Evolutionary conservation across 1,139 yeast species (phyloP).

Genomic region (Suhomyces yuchorum): DNA sequence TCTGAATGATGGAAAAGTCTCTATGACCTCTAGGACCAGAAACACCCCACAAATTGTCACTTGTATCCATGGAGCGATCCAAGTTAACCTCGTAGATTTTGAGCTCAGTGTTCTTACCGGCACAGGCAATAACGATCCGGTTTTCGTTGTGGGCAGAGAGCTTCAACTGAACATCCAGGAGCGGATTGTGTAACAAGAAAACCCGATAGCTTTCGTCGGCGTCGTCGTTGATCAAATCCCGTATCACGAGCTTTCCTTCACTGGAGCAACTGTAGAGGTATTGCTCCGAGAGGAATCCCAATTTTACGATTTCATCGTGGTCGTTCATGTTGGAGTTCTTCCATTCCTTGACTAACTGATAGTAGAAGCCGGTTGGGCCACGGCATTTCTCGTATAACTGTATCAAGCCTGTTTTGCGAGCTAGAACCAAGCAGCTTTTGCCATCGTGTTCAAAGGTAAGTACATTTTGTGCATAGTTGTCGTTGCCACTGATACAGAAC

Average conservation of each 20-base stretch:
- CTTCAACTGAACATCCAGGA: constrained; percentile 30
- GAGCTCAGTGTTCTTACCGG: constrained; percentile 51
- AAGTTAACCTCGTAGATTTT: constrained; percentile 29
- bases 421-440: constrained; percentile 29
- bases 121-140: constrained; percentile 32
- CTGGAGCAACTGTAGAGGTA: constrained; percentile 47
- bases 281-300: constrained; percentile 33
- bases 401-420: constrained; percentile 32
- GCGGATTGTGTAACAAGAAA: constrained; percentile 36
- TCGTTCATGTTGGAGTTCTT: constrained; percentile 24
- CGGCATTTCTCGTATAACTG: constrained; percentile 30
- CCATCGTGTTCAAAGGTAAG: constrained; percentile 25
- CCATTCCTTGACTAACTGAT: constrained; percentile 33
- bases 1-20: constrained; percentile 11
- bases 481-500: constrained; percentile 19
- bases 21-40: constrained; percentile 8
- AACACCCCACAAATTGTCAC: constrained; percentile 7
- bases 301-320: constrained; percentile 32
- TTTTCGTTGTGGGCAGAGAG: constrained; percentile 15
- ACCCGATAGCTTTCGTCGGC: constrained; percentile 34
- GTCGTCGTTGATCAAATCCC: constrained; percentile 48
- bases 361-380: constrained; percentile 11
- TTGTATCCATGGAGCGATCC: constrained; percentile 1
- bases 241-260: constrained; percentile 45
- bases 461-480: constrained; percentile 24